These are phyloP conservation scores for Pterula multifida DNA, from an alignment of 1,284 basidiomycete genomes.

Conservation along the genomic window DNA sequence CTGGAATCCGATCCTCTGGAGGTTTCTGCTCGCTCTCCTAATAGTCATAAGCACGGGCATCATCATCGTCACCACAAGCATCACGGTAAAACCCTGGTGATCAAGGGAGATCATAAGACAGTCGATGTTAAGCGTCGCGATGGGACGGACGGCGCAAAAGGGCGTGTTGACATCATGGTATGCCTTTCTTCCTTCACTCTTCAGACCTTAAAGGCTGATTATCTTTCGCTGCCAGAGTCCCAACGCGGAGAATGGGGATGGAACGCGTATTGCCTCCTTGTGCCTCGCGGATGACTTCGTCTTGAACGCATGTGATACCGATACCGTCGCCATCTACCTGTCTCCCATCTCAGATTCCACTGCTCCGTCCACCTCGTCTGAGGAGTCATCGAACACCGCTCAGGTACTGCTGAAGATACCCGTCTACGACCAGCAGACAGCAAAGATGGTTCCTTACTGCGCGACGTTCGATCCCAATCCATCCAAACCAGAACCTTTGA, in stretches of 20 bases:
- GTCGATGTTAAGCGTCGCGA: neutral
- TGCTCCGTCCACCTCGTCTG: conserved; percentile 10
- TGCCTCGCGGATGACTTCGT: conserved; percentile 8
- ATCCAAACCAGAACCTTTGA: conserved; percentile 31
- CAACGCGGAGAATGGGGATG: neutral
- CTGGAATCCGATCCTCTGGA: neutral
- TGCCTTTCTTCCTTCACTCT: neutral
- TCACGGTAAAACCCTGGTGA: neutral
- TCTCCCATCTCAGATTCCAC: conserved; percentile 28
- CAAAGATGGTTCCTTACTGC: conserved; percentile 33
- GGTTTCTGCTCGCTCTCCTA: neutral
- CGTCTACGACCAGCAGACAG: conserved; percentile 26
- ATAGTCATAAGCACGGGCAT: conserved; percentile 9
- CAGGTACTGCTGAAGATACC: conserved; percentile 34
- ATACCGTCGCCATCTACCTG: conserved; percentile 39
- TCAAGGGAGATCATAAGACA: neutral
- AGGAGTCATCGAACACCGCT: conserved; percentile 9
- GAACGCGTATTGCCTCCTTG: conserved; percentile 8
- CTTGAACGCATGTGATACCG: conserved; percentile 31
- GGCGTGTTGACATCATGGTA: conserved; percentile 1
- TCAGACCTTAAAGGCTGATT: neutral
- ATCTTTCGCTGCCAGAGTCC: neutral
- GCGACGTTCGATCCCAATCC: conserved; percentile 50
- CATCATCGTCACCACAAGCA: conserved; percentile 4
- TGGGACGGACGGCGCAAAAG: neutral